phyloP scores from a whole-genome alignment of 2,329 filamentous ascomycete species.

The Aspergillus quadrilineatus region DNA sequence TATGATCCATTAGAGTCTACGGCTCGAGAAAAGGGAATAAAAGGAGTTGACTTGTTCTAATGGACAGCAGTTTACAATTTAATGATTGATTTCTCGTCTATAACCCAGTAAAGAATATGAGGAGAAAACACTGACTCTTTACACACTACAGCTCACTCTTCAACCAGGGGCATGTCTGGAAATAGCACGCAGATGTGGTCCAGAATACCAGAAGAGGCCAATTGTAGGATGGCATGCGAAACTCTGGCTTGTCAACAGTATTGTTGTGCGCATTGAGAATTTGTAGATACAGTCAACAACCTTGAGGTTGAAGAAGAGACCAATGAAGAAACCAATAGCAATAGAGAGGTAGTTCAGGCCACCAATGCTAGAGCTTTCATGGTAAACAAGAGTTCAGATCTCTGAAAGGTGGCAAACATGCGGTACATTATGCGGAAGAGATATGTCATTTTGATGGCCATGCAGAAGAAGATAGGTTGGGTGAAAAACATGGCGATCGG shows the following conservation, averaged over 20 bases:
- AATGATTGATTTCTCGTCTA: no score
- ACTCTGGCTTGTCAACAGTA: conserved; percentile 54
- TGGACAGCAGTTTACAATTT: no score
- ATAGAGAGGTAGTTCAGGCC: conserved; percentile 64
- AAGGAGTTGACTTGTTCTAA: no score
- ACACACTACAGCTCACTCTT: no score
- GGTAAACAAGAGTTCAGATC: conserved; percentile 57
- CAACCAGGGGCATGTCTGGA: background rate
- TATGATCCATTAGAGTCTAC: no score
- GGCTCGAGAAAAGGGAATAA: no score
- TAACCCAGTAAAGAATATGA: no score
- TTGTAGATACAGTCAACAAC: conserved; percentile 52
- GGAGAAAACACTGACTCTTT: no score
- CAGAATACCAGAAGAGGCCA: conserved; percentile 47
- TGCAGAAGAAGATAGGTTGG: conserved; percentile 59
- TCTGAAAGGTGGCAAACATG: conserved; percentile 45
- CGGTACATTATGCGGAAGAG: conserved; percentile 51
- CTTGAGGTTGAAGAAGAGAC: conserved; percentile 48
- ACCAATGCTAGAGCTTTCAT: conserved; percentile 55
- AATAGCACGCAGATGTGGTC: background rate
- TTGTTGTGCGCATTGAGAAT: conserved; percentile 44
- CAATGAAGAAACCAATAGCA: conserved; percentile 60
- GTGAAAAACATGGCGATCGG: conserved; percentile 57
- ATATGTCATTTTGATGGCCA: conserved; percentile 56
- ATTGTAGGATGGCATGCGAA: conserved; percentile 55